Evolutionary conservation across 2,329 filamentous ascomycete species (phyloP), one percentile per base, ranked within the genome.

Genomic region (Kalaharituber pfeilii): DNA sequence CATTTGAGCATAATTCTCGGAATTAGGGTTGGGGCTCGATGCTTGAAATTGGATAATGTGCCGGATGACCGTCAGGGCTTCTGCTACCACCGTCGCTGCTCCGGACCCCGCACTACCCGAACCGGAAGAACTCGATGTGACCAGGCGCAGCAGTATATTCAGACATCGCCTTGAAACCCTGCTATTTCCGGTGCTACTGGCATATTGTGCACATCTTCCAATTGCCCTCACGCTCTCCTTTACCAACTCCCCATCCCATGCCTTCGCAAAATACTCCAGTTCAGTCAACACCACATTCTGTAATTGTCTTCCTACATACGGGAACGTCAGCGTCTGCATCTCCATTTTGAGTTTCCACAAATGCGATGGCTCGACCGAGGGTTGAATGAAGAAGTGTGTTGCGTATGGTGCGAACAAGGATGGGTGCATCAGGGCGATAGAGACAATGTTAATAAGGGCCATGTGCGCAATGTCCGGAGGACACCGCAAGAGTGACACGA

Each of bases 321-420:
- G 87, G 63, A 96, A 98, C 61, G 96, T 81, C 57, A 98, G 74
- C 0, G 91, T 89, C 53, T 96, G 73, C 3, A 94, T 72, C 67
- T 98, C 93, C 25, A 98, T 74, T 69, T 98, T 98, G 36, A 96
- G 75, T 58, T 83, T 81, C 85, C 87, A 94, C 20, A 94, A 82
- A 20, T 85, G 78, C 13, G 82, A 78, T 1, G 82, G 73, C 65
- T 98, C 91, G 42, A 47, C 15, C 0, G 80, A 82, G 45, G 82
- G 78, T 55, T 81, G 81, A 52, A 98, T 78, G 9, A 98, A 75
- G 66, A 98, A 98, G 69, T 94, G 91, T 29, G 83, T 84, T 18
- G 84, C 79, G 65, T 94, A 89, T 65, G 80, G 84, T 54, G 89
- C 84, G 66, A 98, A 98, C n/a, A 82, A 77, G 36, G 77, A 72